Conservation (phyloP, 768 basidiomycete species). For the Floccularia luteovirens region DNA sequence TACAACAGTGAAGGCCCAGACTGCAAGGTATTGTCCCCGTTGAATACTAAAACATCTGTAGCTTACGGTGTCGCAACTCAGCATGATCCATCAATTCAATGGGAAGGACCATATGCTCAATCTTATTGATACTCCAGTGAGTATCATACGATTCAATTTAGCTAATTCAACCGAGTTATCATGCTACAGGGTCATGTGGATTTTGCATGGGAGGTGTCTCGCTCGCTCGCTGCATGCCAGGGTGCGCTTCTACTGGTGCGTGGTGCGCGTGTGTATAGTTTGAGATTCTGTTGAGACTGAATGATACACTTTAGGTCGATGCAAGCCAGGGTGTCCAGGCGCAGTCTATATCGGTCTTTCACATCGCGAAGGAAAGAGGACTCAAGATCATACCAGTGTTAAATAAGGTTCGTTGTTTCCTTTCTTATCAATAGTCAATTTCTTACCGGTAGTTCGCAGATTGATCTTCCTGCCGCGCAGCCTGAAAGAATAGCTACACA, state of each 20-base stretch:
- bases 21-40: slow-evolving; percentile 56
- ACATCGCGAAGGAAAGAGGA: slow-evolving; percentile 76
- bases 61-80: slow-evolving; percentile 14
- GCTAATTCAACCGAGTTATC: background rate
- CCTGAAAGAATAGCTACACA: slow-evolving; percentile 76
- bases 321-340: slow-evolving; percentile 98
- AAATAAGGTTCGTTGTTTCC: slow-evolving; percentile 61
- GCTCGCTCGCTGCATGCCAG: slow-evolving; percentile 89
- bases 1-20: slow-evolving; percentile 80
- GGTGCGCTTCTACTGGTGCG: slow-evolving; percentile 71
- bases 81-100: slow-evolving; percentile 69
- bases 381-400: slow-evolving; percentile 84
- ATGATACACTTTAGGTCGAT: slow-evolving; percentile 58
- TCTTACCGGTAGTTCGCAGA: slow-evolving; percentile 33
- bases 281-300: slow-evolving; percentile 4
- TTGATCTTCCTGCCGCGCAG: slow-evolving; percentile 87
- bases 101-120: slow-evolving; percentile 72
- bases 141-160: slow-evolving; percentile 10
- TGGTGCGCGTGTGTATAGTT: slow-evolving; percentile 8
- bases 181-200: slow-evolving; percentile 82
- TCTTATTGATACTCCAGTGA: slow-evolving; percentile 90
- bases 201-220: slow-evolving; percentile 94
- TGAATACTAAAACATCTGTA: slow-evolving; percentile 1
- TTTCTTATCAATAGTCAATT: slow-evolving; percentile 4
- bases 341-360: slow-evolving; percentile 93